Evolutionary conservation across 345 rosid species (phyloP).

Genomic region (Clausena lansium): DNA sequence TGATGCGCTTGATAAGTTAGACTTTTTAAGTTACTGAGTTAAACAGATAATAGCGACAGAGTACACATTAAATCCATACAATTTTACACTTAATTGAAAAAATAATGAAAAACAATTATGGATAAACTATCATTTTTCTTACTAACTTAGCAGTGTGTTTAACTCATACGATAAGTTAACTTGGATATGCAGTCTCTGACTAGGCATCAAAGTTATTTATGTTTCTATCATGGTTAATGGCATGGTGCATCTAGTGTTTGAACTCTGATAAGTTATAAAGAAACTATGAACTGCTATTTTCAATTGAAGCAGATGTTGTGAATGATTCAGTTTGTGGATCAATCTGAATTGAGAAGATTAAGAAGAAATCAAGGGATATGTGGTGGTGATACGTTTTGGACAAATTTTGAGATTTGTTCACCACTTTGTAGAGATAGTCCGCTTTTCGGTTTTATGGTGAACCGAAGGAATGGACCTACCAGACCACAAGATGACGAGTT

Average conservation of each 20-base stretch:
- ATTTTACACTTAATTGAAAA: too few species aligned
- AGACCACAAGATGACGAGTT: too few species aligned
- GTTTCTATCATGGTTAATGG: background rate
- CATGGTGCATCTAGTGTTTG: background rate
- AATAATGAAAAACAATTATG: too few species aligned
- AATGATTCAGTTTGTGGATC: conserved; percentile 1
- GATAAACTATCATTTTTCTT: too few species aligned
- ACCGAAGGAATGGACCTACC: background rate
- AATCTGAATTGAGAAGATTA: background rate
- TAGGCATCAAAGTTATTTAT: too few species aligned
- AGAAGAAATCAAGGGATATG: conserved; percentile 12
- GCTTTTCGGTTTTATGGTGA: background rate
- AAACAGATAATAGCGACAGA: too few species aligned
- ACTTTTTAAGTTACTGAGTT: too few species aligned
- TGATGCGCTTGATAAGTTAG: too few species aligned
- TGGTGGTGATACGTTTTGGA: conserved; percentile 17
- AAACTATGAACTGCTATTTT: background rate
- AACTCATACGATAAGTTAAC: too few species aligned
- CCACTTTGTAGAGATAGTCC: conserved; percentile 8
- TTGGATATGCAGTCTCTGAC: too few species aligned
- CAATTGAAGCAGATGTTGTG: background rate
- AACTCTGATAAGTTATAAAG: background rate
- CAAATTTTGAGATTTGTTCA: background rate
- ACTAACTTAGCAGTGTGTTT: too few species aligned
- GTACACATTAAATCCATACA: too few species aligned